These are phyloP conservation scores for Polygonum aviculare DNA, from an alignment of 148 eudicot species.

Conservation along the genomic window DNA sequence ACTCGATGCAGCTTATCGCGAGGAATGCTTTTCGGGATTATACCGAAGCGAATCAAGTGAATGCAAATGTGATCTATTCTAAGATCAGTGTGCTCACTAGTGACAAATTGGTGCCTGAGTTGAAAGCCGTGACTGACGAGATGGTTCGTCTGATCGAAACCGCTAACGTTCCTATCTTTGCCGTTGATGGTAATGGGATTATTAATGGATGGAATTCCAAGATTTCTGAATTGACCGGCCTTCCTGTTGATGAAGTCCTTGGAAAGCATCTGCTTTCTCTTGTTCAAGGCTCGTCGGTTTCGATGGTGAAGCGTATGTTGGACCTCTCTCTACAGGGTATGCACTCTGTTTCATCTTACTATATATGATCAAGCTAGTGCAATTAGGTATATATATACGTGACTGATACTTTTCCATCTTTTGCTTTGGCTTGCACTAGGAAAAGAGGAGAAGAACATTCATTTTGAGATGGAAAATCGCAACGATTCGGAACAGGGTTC, in stretches of 20 bases:
- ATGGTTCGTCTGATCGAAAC: slow-evolving; percentile 95
- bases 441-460: slow-evolving; percentile 61
- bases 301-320: slow-evolving; percentile 59
- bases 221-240: slow-evolving; percentile 70
- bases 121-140: slow-evolving; percentile 76
- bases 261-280: slow-evolving; percentile 60
- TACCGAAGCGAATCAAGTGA: slow-evolving; percentile 28
- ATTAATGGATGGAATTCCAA: slow-evolving; percentile 93
- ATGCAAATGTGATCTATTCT: slow-evolving; percentile 36
- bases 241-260: slow-evolving; percentile 55
- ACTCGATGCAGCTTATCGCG: slow-evolving; percentile 82
- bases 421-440: slow-evolving; percentile 32
- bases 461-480: slow-evolving; percentile 68
- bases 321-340: slow-evolving; percentile 64
- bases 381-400: too few relatives aligned
- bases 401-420: background rate
- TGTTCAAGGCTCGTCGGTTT: slow-evolving; percentile 66
- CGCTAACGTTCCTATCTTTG: slow-evolving; percentile 82
- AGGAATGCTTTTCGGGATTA: slow-evolving; percentile 60
- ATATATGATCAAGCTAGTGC: background rate
- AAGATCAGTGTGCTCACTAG: slow-evolving; percentile 55
- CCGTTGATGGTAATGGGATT: slow-evolving; percentile 68
- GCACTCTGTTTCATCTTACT: background rate
- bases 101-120: slow-evolving; percentile 51
- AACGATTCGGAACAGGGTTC: slow-evolving; percentile 32